Percentiles rank a stretch among this genome's conserved stretches.
Conservation (phyloP, 2,329 filamentous ascomycete genomes). For the Anthostomella pinea region DNA sequence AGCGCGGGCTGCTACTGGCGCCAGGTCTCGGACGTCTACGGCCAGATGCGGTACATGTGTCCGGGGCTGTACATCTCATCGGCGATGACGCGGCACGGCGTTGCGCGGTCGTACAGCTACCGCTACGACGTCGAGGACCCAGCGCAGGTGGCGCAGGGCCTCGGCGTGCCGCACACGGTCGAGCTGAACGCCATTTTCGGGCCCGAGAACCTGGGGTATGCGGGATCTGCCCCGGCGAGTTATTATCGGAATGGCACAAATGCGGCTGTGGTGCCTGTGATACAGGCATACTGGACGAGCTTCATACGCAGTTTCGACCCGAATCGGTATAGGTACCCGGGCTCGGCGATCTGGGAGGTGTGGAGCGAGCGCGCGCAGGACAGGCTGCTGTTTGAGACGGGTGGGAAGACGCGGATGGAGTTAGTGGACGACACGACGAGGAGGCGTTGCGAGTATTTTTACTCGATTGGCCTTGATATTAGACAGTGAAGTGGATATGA, state of each 20-base stretch:
- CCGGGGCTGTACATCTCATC: slow-evolving; percentile 55
- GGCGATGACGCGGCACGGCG: slow-evolving; percentile 32
- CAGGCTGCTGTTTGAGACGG: slow-evolving; percentile 43
- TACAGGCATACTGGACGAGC: slow-evolving; percentile 72
- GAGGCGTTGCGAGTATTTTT: slow-evolving; percentile 47
- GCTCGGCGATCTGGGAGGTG: slow-evolving; percentile 24
- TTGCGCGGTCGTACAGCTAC: slow-evolving; percentile 60
- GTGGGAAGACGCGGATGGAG: slow-evolving; percentile 43
- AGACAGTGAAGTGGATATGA: slow-evolving; percentile 36
- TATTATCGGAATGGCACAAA: slow-evolving; percentile 55
- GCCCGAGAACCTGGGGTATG: slow-evolving; percentile 48
- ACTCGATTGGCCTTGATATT: slow-evolving; percentile 44
- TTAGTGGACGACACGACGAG: slow-evolving; percentile 36
- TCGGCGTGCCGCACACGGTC: slow-evolving; percentile 65
- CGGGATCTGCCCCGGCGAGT: slow-evolving; percentile 43
- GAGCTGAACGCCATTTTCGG: slow-evolving; percentile 69
- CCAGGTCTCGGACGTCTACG: slow-evolving; percentile 56
- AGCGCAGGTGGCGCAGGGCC: slow-evolving; percentile 46
- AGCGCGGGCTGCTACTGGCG: slow-evolving; percentile 54
- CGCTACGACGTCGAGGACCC: slow-evolving; percentile 66
- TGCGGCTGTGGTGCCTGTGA: slow-evolving; percentile 53
- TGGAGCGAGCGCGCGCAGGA: slow-evolving; percentile 25
- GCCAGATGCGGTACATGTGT: slow-evolving; percentile 65
- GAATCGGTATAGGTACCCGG: slow-evolving; percentile 41
- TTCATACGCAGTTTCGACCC: slow-evolving; percentile 68